Base-by-base conservation (phyloP, 2,329 filamentous ascomycete species). In the Herpotrichia juniperi region DNA sequence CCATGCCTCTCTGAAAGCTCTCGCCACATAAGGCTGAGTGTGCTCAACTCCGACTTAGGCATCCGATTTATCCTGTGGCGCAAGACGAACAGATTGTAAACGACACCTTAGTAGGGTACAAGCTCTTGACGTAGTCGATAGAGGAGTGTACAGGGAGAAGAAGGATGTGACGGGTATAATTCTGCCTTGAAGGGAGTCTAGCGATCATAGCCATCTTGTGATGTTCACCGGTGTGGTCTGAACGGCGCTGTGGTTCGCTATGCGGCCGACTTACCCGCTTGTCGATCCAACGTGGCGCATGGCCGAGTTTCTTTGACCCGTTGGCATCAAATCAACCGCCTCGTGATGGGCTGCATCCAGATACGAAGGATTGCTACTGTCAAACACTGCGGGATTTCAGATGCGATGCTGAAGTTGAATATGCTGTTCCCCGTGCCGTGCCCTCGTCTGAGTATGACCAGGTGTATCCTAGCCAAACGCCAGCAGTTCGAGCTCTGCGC, bases 111-210 rank as follows among this genome's bases (percentile, higher is more conserved):
- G 37, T 40, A 21, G 8, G 4, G 16, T 21, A 4, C 34, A 16
- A 14, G n/a, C 16, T 43, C 24, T 43, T 50, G 47, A 50, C 47
- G 47, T 50, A 21, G 30, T 10, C 19, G 28, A 30, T 30, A 44
- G 11, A n/a, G 17, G 16, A 32, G 14, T n/a, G 19, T n/a, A 3
- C 30, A 22, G 14, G 42, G 22, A 25, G 39, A 19, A 19, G 12
- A 37, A 21, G 34, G 28, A 49, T 40, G 19, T 17, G 30, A 31
- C 43, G 25, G 30, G 24, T 11, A n/a, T 11, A 34, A 50, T 35
- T 50, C 48, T 46, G 48, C 48, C 48, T 50, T 40, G 47, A 4
- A 21, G 3, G 10, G 11, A 34, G n/a, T 34, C 22, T 30, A 46
- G 16, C 17, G 26, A 45, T 26, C 30, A 45, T 46, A 30, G 42